Conservation (phyloP, 202 grass and related monocot genomes). For the Sporobolus alterniflorus region DNA sequence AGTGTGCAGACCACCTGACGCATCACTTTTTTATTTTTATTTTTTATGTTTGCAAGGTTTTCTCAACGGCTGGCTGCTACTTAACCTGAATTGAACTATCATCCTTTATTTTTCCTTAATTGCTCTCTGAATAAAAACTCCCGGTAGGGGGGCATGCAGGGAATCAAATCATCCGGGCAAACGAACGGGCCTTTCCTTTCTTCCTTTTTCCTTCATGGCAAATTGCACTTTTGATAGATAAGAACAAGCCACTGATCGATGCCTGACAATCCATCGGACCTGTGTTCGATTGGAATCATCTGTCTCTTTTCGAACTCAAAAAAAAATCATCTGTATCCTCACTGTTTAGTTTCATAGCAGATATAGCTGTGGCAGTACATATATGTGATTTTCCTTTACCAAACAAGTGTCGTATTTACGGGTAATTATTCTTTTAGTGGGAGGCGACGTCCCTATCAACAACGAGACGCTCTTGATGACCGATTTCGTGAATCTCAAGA, state of each 20-base stretch:
- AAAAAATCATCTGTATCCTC: background rate
- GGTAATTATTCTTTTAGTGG: too few species aligned
- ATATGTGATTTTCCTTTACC: conserved; percentile 14
- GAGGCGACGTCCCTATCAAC: too few species aligned
- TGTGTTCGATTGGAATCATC: conserved; percentile 23
- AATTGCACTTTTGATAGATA: conserved; percentile 39
- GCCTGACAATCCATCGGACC: conserved; percentile 20
- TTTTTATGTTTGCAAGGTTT: too few species aligned
- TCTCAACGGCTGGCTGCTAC: too few species aligned
- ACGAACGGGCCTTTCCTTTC: conserved; percentile 27
- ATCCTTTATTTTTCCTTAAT: conserved; percentile 54
- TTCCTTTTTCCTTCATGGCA: conserved; percentile 33
- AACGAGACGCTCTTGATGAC: too few species aligned
- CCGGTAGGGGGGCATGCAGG: conserved; percentile 8
- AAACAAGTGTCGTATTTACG: too few species aligned
- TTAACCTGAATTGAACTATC: conserved; percentile 41
- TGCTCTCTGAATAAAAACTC: conserved; percentile 7
- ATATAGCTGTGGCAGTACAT: conserved; percentile 22
- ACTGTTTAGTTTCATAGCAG: background rate
- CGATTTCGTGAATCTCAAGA: too few species aligned
- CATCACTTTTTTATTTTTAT: background rate
- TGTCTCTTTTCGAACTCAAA: background rate
- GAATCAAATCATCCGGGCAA: conserved; percentile 35
- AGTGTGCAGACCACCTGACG: background rate
- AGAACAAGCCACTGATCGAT: conserved; percentile 20